phyloP scores from a whole-genome alignment of 768 basidiomycete species.

The Leccinum boreale region DNA sequence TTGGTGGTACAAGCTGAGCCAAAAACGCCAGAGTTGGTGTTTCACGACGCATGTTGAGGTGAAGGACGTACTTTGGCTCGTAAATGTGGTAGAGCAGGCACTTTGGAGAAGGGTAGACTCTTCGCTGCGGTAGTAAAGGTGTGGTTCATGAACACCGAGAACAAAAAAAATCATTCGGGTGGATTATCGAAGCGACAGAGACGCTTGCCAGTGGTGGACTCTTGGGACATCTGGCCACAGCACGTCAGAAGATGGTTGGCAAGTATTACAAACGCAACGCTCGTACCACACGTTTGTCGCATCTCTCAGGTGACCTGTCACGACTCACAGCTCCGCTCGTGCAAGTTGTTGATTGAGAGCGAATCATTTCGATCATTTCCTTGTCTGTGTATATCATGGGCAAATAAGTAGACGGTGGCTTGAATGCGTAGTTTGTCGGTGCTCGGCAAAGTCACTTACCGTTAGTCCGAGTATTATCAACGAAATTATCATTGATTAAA shows the following conservation, averaged over 20 bases:
- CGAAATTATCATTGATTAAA: conserved; percentile 17
- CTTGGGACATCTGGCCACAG: background rate
- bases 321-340: conserved; percentile 5
- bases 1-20: background rate
- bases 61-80: conserved; percentile 1
- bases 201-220: background rate
- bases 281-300: conserved; percentile 17
- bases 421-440: conserved; percentile 10
- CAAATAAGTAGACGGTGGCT: conserved; percentile 16
- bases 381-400: conserved; percentile 4
- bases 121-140: background rate
- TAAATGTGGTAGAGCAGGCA: background rate
- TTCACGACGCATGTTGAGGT: conserved; percentile 4
- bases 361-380: conserved; percentile 11
- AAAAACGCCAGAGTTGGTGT: background rate
- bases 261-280: conserved; percentile 10
- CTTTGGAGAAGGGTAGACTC: background rate
- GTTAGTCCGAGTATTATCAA: conserved; percentile 12
- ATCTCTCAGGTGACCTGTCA: conserved; percentile 10
- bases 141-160: background rate
- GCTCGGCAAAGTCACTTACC: conserved; percentile 19
- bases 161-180: conserved; percentile 1
- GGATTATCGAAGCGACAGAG: background rate
- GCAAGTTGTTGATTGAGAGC: background rate
- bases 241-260: conserved; percentile 8